Evolutionary conservation across 345 rosid genomes (phyloP).

Genomic region (Luvunga scandens): DNA sequence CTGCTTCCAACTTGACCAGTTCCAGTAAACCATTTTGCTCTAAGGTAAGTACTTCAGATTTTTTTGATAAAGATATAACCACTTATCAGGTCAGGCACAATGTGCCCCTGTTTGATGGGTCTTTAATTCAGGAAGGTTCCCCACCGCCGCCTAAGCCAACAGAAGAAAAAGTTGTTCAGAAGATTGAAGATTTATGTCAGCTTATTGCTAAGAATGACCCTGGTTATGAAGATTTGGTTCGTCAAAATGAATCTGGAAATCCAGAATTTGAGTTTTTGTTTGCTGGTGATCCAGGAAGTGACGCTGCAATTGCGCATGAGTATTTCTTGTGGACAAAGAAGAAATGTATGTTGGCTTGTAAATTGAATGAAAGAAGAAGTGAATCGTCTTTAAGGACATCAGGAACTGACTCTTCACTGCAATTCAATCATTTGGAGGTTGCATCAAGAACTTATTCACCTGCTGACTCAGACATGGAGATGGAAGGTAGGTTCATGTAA

Average conservation of each 20-base stretch:
- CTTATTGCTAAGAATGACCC: constrained; percentile 40
- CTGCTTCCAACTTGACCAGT: constrained; percentile 23
- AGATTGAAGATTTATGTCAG: constrained; percentile 38
- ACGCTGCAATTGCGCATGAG: constrained; percentile 34
- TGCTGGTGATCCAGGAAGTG: constrained; percentile 42
- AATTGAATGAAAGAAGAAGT: constrained; percentile 15
- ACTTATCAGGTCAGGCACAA: constrained; percentile 12
- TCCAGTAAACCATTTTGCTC: neutral
- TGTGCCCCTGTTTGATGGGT: constrained; percentile 11
- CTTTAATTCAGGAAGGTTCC: constrained; percentile 17
- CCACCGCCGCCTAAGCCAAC: constrained; percentile 39
- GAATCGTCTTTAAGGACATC: constrained; percentile 14
- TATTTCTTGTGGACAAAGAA: constrained; percentile 42
- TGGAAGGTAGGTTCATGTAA: constrained; percentile 81
- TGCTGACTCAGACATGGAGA: constrained; percentile 78
- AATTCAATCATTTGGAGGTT: constrained; percentile 9
- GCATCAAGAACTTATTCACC: constrained; percentile 24
- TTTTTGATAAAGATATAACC: neutral
- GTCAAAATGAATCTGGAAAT: constrained; percentile 29
- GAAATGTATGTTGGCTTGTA: constrained; percentile 19
- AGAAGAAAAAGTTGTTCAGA: constrained; percentile 29
- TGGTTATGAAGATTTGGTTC: constrained; percentile 34
- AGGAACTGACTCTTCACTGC: constrained; percentile 16
- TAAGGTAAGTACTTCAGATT: constrained; percentile 9
- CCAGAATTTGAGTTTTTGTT: constrained; percentile 39